Base-by-base conservation (phyloP, 2,329 filamentous ascomycete genomes). In the Pseudocercospora vitis region DNA sequence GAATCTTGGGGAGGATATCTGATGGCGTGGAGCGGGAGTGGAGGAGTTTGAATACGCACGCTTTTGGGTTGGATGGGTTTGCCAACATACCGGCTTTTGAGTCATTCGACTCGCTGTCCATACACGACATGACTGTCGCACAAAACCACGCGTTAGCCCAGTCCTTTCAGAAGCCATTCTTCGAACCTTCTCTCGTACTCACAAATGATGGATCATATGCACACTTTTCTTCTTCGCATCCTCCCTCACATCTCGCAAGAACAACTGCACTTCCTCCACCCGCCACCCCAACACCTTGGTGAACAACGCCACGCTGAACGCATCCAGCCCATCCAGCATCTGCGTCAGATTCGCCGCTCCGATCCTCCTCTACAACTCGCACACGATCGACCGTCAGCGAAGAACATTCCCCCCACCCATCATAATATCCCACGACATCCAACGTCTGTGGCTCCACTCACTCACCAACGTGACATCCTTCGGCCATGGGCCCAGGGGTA, bases 401-500 rank as follows among this genome's bases (percentile, higher is more conserved):
- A n/a, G n/a, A n/a, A n/a, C n/a, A n/a, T n/a, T n/a, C n/a, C n/a
- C n/a, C n/a, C n/a, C n/a, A n/a, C n/a, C n/a, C n/a, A n/a, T n/a
- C n/a, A n/a, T n/a, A n/a, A n/a, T n/a, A n/a, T n/a, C n/a, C n/a
- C n/a, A n/a, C n/a, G n/a, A n/a, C n/a, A n/a, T n/a, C n/a, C n/a
- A n/a, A n/a, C n/a, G n/a, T n/a, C n/a, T n/a, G n/a, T n/a, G 33
- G 11, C 11, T 49, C 29, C 7, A 37, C 31, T 26, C 33, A 40
- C 47, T 26, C 33, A 40, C 47, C 3, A 49, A 14, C 1, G 47
- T 68, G 39, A 60, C 56, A 47, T 73, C 69, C 5, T 59, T 65
- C 12, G 65, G 63, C 74, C 74, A 77, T 4, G 69, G 64, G 3
- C 72, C 72, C 3, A 76, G 57, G 0, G 75, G 49, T 11, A 51